Base-by-base conservation (phyloP, 495 filamentous ascomycete species). In the Pyronema domesticum region DNA sequence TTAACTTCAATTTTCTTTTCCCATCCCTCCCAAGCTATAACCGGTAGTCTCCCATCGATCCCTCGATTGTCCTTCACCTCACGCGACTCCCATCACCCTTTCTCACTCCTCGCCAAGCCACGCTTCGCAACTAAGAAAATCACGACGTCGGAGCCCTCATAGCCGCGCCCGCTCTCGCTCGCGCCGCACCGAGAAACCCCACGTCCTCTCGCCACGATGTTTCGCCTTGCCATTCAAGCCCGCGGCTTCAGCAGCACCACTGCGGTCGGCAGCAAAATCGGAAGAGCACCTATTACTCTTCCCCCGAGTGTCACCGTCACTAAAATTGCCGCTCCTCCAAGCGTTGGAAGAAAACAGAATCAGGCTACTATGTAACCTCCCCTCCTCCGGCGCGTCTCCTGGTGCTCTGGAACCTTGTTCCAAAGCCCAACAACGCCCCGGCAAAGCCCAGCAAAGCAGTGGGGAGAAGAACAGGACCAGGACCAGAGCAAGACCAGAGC, bases 231-330 rank as follows among this genome's bases (percentile, higher is more conserved):
- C 35, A 15, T 9, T 10, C 51, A 40, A 33, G 7, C 23, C 52
- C 52, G 52, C 40, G 30, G 9, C 15, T 46, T 54, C 52, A 46
- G 15, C 52, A 54, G 17, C 11, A 46, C 18, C 15, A 1, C 37
- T n/a, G 40, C 13, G n/a, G 9, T 11, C 30, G 7, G n/a, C 30
- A 46, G 40, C 52, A 54, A 54, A 15, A 54, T 54, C 52, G 52
- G 52, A 23, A 9, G 23, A 11, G 46, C 37, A 19, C 19, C 39
- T 18, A 46, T 54, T 9, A 15, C 52, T 2, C 40, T 54, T 30
- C 52, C 52, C 4, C 52, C 52, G 43, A 9, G 17, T 7, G 52
- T 54, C 3, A 54, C 39, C 8, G 17, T 54, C 42, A 54, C 52
- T 42, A n/a, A 54, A 14, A 46, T 45, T 19, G 5, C 52, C 13